Percentiles rank a stretch among this genome's conserved stretches.
Evolutionary conservation across 805 yeast species (phyloP).

Genomic region (Zygosaccharomyces rouxii): DNA sequence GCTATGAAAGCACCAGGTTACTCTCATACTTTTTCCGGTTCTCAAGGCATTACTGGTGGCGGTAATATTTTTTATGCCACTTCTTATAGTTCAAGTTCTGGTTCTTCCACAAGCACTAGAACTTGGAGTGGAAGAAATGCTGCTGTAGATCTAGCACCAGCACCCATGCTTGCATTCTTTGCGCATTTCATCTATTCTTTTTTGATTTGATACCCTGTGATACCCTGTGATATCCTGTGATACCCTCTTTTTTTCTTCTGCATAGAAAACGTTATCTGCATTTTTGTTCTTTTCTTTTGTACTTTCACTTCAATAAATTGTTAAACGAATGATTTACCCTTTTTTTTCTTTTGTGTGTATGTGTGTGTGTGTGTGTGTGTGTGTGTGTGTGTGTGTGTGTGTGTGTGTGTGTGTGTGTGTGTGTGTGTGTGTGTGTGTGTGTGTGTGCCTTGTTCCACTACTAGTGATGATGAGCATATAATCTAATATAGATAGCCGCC

Average conservation of each 20-base stretch:
- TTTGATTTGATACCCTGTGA: constrained; percentile 5
- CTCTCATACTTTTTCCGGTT: constrained; percentile 37
- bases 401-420: no score
- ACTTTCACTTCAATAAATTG: not conserved
- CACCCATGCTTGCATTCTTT: not conserved
- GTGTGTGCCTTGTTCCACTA: no score
- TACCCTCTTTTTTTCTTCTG: not conserved
- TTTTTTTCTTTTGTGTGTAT: no score
- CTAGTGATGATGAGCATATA: no score
- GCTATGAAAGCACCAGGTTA: constrained; percentile 45
- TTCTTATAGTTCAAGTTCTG: constrained; percentile 1
- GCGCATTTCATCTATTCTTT: constrained; percentile 1
- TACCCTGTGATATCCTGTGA: no score
- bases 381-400: no score
- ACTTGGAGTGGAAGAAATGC: not conserved
- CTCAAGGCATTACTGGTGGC: constrained; percentile 19
- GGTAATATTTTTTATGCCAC: constrained; percentile 28
- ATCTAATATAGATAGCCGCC: not conserved
- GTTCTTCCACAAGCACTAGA: not conserved
- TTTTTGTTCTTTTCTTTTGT: not conserved
- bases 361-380: no score
- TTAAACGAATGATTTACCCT: no score
- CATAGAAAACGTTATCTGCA: not conserved
- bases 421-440: no score
- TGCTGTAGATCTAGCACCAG: not conserved